Evolutionary conservation across 129 eudicot genomes (phyloP), one percentile per base, ranked within the genome.

Genomic region (Chrysanthemum seticuspe): DNA sequence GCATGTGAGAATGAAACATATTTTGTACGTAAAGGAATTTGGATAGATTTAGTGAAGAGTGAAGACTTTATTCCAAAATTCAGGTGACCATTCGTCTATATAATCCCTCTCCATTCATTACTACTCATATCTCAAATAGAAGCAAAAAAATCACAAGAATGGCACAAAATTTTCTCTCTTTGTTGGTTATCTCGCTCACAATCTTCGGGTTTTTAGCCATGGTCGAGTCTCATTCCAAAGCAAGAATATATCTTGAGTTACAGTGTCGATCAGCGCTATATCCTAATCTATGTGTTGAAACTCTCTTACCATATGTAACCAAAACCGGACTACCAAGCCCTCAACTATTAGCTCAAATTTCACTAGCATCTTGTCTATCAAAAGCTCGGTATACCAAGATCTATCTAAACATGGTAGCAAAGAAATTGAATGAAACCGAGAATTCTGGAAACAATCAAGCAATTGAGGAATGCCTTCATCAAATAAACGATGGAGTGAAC

Each of bases 211-310:
- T 79, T 40, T 65, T 73, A 10, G 59, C 50, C 9, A 64, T 69
- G 0, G 83, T 72, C 21, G 71, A 74, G 79, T 76, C 74, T 9
- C 70, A 78, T 47, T 84, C 96, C 11, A 84, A 85, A 25, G 80
- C 88, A 15, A 73, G 88, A 21, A 82, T 83, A 16, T 86, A 80
- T 61, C 72, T 89, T 5, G 85, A 78, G 61, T 9, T 31, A 7
- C 84, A 85, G 29, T 90, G 93, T 21, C 67, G 71, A 51, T 65
- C 81, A 44, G 88, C 96, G 0, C 75, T 71, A 5, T 90, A 87
- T 75, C 85, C 73, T 1, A 74, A 68, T 13, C 75, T 87, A 27
- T 90, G 96, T 58, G 76, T 71, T 10, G 71, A 70, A 40, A 70
- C 74, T 36, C 86, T 89, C n/a, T 63, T 79, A 7, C 61, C 67